phyloP scores from a whole-genome alignment of 441 rosid species.

The Euphorbia corollata region DNA sequence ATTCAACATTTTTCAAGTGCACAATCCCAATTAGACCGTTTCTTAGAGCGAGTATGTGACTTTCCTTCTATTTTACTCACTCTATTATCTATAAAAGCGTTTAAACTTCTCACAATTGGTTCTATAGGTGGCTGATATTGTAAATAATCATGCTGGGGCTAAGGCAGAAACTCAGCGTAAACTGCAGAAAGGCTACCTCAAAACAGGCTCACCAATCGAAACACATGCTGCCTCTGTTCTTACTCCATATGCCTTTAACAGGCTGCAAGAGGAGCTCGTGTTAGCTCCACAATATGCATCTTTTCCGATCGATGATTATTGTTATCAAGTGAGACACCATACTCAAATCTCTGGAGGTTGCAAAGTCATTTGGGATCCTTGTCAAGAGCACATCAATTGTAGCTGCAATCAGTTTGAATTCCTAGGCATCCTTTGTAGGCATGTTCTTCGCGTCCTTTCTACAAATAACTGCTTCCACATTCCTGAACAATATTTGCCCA shows the following conservation, averaged over 20 bases:
- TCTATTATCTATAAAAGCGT: background rate
- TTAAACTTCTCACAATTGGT: constrained; percentile 3
- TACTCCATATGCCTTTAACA: constrained; percentile 46
- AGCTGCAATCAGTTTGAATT: constrained; percentile 50
- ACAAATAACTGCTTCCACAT: constrained; percentile 57
- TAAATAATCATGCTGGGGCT: constrained; percentile 30
- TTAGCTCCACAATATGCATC: constrained; percentile 61
- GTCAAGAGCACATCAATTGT: constrained; percentile 46
- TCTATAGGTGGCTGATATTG: constrained; percentile 40
- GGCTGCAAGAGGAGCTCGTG: constrained; percentile 54
- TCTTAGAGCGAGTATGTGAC: constrained; percentile 36
- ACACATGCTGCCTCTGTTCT: constrained; percentile 48
- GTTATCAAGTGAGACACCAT: constrained; percentile 48
- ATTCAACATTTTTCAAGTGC: constrained; percentile 33
- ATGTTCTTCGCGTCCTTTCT: constrained; percentile 49
- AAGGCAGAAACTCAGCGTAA: constrained; percentile 38
- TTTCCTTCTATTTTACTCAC: constrained; percentile 8
- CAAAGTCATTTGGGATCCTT: constrained; percentile 48
- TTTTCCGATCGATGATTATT: constrained; percentile 38
- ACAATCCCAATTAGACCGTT: constrained; percentile 37
- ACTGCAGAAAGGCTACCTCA: constrained; percentile 33
- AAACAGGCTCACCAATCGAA: constrained; percentile 64
- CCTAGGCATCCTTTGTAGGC: constrained; percentile 59
- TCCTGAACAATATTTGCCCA: constrained; percentile 43
- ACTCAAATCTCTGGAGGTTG: constrained; percentile 37